Percentiles rank a stretch among this genome's conserved stretches.
phyloP scores from a whole-genome alignment of 306 rosid genomes.

The Cucumis hystrix region DNA sequence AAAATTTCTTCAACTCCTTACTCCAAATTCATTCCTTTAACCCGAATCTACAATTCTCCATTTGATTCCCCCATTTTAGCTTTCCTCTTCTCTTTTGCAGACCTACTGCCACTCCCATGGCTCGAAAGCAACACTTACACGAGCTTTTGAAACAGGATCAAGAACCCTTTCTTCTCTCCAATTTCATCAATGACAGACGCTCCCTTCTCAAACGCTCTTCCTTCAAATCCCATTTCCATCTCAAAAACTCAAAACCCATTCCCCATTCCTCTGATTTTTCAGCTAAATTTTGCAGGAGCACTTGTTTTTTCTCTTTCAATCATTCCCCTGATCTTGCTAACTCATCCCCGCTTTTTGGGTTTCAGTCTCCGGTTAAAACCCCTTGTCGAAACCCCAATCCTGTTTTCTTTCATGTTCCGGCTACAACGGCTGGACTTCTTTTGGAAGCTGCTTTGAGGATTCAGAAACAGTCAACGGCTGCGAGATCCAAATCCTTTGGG shows the following conservation, averaged over 20 bases:
- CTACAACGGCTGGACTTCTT: constrained; percentile 59
- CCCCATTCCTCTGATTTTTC: constrained; percentile 11
- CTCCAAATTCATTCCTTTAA: background rate
- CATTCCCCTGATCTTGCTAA: constrained; percentile 42
- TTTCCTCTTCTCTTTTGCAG: background rate
- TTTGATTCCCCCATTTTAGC: background rate
- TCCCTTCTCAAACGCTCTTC: constrained; percentile 10
- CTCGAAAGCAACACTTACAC: constrained; percentile 26
- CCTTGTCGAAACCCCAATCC: constrained; percentile 34
- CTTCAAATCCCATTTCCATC: constrained; percentile 12
- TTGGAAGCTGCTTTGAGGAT: constrained; percentile 78
- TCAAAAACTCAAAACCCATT: constrained; percentile 16
- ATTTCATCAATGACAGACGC: constrained; percentile 22
- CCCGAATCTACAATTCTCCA: background rate
- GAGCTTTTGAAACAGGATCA: constrained; percentile 36
- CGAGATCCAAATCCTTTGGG: constrained; percentile 22
- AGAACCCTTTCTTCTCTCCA: constrained; percentile 30
- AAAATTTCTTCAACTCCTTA: background rate
- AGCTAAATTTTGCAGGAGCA: constrained; percentile 31
- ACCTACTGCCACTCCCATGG: background rate
- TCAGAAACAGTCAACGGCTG: constrained; percentile 36
- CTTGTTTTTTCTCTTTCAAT: constrained; percentile 38
- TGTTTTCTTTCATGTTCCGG: constrained; percentile 56
- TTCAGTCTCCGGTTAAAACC: constrained; percentile 32
- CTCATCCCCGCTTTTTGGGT: constrained; percentile 47